These are phyloP conservation scores for Kwoniella sp. DNA, from an alignment of 768 basidiomycete species.

Conservation along the genomic window DNA sequence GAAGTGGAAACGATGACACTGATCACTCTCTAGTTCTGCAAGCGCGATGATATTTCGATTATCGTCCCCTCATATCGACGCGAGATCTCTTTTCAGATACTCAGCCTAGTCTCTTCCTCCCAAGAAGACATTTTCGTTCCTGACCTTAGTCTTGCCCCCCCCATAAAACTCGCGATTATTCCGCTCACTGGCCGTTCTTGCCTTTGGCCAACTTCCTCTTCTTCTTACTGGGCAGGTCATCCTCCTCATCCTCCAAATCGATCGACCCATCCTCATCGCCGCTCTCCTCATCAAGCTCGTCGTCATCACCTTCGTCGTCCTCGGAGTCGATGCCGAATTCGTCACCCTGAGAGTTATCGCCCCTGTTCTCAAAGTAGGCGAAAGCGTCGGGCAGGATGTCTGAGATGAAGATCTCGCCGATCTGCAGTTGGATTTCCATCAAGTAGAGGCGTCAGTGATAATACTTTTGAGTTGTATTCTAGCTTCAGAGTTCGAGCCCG, in stretches of 20 bases:
- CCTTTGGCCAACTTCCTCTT: conserved; percentile 32
- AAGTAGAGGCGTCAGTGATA: too few relatives aligned
- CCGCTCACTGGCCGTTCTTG: not conserved
- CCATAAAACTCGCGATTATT: too few relatives aligned
- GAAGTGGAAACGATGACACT: too few relatives aligned
- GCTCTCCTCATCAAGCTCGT: conserved; percentile 40
- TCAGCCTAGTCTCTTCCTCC: too few relatives aligned
- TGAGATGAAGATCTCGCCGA: conserved; percentile 37
- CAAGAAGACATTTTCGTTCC: too few relatives aligned
- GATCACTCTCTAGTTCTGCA: too few relatives aligned
- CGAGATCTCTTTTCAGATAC: too few relatives aligned
- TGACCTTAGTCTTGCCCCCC: too few relatives aligned
- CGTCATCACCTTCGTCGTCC: conserved; percentile 40
- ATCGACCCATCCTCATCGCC: conserved; percentile 47
- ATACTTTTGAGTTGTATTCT: too few relatives aligned
- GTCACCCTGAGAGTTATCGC: conserved; percentile 14
- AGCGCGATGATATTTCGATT: too few relatives aligned
- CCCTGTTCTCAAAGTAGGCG: conserved; percentile 48
- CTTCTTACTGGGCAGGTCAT: conserved; percentile 35
- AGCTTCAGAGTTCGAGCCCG: too few relatives aligned
- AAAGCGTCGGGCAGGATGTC: conserved; percentile 46
- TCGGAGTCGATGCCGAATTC: conserved; percentile 34
- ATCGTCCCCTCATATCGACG: too few relatives aligned
- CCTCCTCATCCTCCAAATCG: conserved; percentile 50
- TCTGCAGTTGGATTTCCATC: conserved; percentile 26